These are phyloP conservation scores for Pezicula rhizophila DNA, from an alignment of 2,329 filamentous ascomycete genomes.

Conservation along the genomic window DNA sequence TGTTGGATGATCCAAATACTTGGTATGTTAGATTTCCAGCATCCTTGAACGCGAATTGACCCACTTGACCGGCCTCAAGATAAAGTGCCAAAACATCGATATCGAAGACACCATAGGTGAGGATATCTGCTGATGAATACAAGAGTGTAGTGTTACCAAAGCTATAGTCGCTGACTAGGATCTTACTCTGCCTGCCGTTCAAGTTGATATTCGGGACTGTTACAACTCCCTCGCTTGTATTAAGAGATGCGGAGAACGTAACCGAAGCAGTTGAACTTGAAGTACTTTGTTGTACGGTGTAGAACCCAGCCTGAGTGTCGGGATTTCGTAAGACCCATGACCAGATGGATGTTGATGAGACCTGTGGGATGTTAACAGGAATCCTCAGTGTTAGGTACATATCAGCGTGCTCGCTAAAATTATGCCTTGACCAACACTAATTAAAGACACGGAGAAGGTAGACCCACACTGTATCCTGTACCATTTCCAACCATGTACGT, in stretches of 20 bases:
- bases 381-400: not conserved
- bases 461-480: conserved; percentile 36
- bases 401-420: too few species aligned
- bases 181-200: conserved; percentile 46
- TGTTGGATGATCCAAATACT: conserved; percentile 33
- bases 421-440: too few species aligned
- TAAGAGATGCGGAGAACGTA: conserved; percentile 39
- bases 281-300: conserved; percentile 40
- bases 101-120: conserved; percentile 41
- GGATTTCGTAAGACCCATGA: conserved; percentile 48
- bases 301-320: conserved; percentile 43
- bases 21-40: conserved; percentile 31
- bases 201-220: conserved; percentile 41
- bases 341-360: conserved; percentile 34
- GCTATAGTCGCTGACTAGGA: conserved; percentile 46
- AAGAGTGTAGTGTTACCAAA: conserved; percentile 41
- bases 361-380: conserved; percentile 9
- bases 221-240: conserved; percentile 39
- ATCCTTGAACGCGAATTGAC: conserved; percentile 42
- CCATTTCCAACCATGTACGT: conserved; percentile 50
- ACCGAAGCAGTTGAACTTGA: conserved; percentile 38
- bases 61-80: conserved; percentile 40
- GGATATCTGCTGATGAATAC: conserved; percentile 45
- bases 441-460: conserved; percentile 15
- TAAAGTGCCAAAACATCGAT: conserved; percentile 42